Evolutionary conservation across 2,329 filamentous ascomycete species (phyloP).

Genomic region (Pseudocercospora pini-densiflorae): DNA sequence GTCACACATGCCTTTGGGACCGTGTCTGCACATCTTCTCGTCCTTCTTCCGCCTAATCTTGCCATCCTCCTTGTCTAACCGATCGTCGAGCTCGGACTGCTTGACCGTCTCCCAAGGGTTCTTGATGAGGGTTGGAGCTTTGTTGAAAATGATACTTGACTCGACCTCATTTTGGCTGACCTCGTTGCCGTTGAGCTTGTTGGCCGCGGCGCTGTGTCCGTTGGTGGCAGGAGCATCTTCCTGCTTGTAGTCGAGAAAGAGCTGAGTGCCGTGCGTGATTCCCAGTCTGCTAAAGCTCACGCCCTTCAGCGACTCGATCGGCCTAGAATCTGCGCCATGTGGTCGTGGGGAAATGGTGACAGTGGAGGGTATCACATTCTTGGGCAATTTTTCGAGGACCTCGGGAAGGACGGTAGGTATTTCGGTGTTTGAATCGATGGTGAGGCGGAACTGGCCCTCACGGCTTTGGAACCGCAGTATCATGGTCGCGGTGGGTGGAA

Average conservation of each 20-base stretch:
- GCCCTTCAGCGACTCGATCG: slow-evolving; percentile 56
- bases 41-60: slow-evolving; percentile 81
- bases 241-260: slow-evolving; percentile 78
- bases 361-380: slow-evolving; percentile 58
- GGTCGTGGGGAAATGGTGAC: slow-evolving; percentile 65
- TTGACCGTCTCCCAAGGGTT: slow-evolving; percentile 93
- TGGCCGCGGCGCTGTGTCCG: slow-evolving; percentile 53
- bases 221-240: slow-evolving; percentile 59
- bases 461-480: slow-evolving; percentile 86
- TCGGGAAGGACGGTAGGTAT: slow-evolving; percentile 65
- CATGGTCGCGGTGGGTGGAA: slow-evolving; percentile 57
- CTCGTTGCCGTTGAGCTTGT: slow-evolving; percentile 77
- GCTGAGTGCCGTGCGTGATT: slow-evolving; percentile 79
- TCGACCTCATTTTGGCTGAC: slow-evolving; percentile 71
- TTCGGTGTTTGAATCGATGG: slow-evolving; percentile 72
- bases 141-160: slow-evolving; percentile 62
- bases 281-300: slow-evolving; percentile 63
- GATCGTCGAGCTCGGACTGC: slow-evolving; percentile 86
- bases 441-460: slow-evolving; percentile 89
- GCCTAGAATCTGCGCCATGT: slow-evolving; percentile 62
- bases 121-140: slow-evolving; percentile 68
- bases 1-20: slow-evolving; percentile 98
- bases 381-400: slow-evolving; percentile 65
- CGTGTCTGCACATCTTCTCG: slow-evolving; percentile 89
- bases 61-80: slow-evolving; percentile 83